Conservation (phyloP, 2,329 filamentous ascomycete genomes). For the Alternaria sp. region DNA sequence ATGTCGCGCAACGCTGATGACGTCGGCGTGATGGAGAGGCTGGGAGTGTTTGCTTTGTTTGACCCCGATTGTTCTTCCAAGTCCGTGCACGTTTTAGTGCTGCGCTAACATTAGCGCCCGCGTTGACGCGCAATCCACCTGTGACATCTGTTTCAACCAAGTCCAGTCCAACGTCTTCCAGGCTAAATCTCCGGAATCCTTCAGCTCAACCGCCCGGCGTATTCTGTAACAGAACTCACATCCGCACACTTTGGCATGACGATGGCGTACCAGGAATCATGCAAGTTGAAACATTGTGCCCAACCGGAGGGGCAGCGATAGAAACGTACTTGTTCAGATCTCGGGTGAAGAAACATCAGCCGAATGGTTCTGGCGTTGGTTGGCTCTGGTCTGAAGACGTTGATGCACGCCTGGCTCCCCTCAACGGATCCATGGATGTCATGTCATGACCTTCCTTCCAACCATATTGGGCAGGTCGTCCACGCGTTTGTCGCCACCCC, state of each 20-base stretch:
- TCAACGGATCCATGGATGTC: constrained; percentile 23
- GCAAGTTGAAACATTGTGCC: constrained; percentile 9
- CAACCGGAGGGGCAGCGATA: constrained; percentile 8
- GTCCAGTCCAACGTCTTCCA: constrained; percentile 8
- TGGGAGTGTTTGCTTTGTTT: constrained; percentile 17
- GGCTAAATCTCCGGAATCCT: constrained; percentile 10
- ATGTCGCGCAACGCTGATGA: constrained; percentile 20
- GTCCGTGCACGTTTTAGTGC: not conserved
- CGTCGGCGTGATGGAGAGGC: constrained; percentile 23
- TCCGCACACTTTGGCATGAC: not conserved
- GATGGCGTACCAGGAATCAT: not conserved
- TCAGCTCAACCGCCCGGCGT: constrained; percentile 8
- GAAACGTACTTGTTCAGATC: not conserved
- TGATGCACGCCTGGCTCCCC: constrained; percentile 15
- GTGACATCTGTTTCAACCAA: constrained; percentile 22
- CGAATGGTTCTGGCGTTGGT: not conserved
- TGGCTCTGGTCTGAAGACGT: not conserved
- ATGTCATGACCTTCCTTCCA: constrained; percentile 20
- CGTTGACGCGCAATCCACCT: constrained; percentile 22
- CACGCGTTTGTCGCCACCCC: constrained; percentile 7
- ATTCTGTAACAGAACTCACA: constrained; percentile 6
- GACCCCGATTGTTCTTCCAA: constrained; percentile 5
- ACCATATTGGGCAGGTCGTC: constrained; percentile 16
- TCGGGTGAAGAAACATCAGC: constrained; percentile 15
- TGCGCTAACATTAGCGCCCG: constrained; percentile 12